A percentile compares a stretch with the other conserved stretches of the same genome.
Evolutionary conservation across 1,284 basidiomycete genomes (phyloP).

Genomic region (Cryptococcus hybrid): DNA sequence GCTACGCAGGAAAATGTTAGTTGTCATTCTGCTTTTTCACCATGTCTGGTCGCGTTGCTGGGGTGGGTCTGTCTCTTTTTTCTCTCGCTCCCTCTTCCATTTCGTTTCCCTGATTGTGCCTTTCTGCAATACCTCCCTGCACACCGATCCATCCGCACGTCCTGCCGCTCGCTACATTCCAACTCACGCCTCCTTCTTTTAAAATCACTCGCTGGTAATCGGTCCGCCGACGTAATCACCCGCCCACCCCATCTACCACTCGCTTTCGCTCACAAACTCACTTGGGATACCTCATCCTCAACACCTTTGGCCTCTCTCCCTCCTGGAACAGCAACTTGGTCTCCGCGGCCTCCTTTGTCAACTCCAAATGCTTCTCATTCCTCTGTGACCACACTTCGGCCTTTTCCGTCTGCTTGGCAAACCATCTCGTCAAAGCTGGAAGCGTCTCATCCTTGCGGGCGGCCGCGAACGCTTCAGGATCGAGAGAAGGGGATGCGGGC

Average conservation of each 20-base stretch:
- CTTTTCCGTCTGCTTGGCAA: slow-evolving; percentile 40
- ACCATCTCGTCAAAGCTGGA: slow-evolving; percentile 40
- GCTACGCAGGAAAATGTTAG: slow-evolving; percentile 21
- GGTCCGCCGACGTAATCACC: not conserved
- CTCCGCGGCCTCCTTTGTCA: slow-evolving; percentile 46
- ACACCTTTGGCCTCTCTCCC: slow-evolving; percentile 49
- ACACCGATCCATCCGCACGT: too few relatives aligned
- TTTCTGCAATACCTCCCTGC: too few relatives aligned
- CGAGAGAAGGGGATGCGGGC: slow-evolving; percentile 34
- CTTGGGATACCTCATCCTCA: slow-evolving; percentile 48
- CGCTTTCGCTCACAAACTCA: slow-evolving; percentile 19
- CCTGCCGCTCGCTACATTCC: too few relatives aligned
- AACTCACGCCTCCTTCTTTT: too few relatives aligned
- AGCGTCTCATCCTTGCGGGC: slow-evolving; percentile 23
- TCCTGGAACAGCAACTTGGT: slow-evolving; percentile 52
- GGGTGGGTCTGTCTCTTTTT: not conserved
- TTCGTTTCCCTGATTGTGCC: too few relatives aligned
- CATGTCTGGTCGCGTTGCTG: not conserved
- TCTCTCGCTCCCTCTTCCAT: too few relatives aligned
- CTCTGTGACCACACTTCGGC: slow-evolving; percentile 36
- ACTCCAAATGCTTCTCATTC: slow-evolving; percentile 51
- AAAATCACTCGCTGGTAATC: too few relatives aligned
- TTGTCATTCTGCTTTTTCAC: not conserved
- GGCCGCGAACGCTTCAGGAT: slow-evolving; percentile 27
- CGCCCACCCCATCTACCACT: not conserved